These are phyloP conservation scores for Cyclotella kingstonii DNA, from an alignment of 108 stramenopile genomes.

Conservation along the genomic window DNA sequence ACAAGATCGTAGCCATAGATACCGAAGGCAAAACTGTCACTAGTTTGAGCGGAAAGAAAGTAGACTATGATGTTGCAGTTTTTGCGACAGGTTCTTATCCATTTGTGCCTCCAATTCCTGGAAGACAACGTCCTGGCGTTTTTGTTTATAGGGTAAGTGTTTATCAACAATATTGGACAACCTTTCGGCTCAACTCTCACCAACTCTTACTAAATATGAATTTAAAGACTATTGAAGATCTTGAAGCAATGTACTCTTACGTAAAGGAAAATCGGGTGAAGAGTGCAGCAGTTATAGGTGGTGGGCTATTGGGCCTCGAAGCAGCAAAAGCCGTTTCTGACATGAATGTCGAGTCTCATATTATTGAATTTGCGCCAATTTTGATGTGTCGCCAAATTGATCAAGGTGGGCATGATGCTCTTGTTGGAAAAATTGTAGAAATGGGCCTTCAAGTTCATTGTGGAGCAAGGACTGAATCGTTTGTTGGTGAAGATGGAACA, in stretches of 20 bases:
- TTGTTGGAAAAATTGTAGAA: constrained; percentile 87
- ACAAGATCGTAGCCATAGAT: constrained; percentile 82
- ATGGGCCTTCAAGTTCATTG: constrained; percentile 94
- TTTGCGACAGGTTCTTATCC: constrained; percentile 93
- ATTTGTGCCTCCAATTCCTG: constrained; percentile 93
- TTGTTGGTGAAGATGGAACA: constrained; percentile 82
- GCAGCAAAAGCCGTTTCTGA: constrained; percentile 89
- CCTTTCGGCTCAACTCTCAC: background rate
- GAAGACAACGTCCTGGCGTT: constrained; percentile 86
- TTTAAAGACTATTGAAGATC: constrained; percentile 84
- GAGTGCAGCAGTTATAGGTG: constrained; percentile 92
- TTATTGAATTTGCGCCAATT: constrained; percentile 91
- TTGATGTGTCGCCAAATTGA: constrained; percentile 96
- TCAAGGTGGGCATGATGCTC: constrained; percentile 88
- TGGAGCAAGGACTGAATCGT: constrained; percentile 83
- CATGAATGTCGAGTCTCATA: constrained; percentile 88
- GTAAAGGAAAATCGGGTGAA: constrained; percentile 81
- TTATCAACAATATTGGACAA: background rate
- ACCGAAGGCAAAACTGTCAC: constrained; percentile 80
- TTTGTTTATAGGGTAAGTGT: constrained; percentile 85
- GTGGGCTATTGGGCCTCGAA: constrained; percentile 87
- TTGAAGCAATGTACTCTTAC: constrained; percentile 87
- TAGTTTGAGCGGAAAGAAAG: constrained; percentile 65
- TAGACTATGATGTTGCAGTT: constrained; percentile 87
- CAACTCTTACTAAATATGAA: background rate